These are phyloP conservation scores for Komagataea norvegica DNA, from an alignment of 1,139 yeast genomes.

Conservation along the genomic window DNA sequence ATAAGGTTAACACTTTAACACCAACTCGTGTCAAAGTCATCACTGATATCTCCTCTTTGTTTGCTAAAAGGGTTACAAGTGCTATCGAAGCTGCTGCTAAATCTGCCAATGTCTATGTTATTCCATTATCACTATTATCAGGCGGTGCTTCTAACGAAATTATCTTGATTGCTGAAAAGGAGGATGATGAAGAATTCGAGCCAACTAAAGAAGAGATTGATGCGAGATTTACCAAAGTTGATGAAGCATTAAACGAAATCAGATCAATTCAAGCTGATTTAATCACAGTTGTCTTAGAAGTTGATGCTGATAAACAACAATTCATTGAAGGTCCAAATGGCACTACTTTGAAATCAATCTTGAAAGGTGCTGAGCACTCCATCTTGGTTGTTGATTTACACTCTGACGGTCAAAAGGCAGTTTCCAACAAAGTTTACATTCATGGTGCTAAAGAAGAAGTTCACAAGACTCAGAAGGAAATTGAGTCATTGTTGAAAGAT, in stretches of 20 bases:
- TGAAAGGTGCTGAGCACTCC: conserved; percentile 34
- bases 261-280: conserved; percentile 57
- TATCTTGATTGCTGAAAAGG: conserved; percentile 44
- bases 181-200: conserved; percentile 47
- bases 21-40: conserved; percentile 61
- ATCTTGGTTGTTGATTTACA: conserved; percentile 28
- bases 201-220: conserved; percentile 46
- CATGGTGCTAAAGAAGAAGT: conserved; percentile 63
- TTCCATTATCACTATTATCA: conserved; percentile 44
- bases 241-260: conserved; percentile 48
- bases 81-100: conserved; percentile 43
- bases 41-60: conserved; percentile 66
- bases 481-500: conserved; percentile 54
- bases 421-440: conserved; percentile 51
- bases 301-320: conserved; percentile 55
- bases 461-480: conserved; percentile 45
- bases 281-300: conserved; percentile 44
- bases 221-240: conserved; percentile 43
- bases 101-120: conserved; percentile 47
- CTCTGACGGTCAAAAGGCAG: conserved; percentile 35
- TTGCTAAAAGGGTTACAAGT: conserved; percentile 44
- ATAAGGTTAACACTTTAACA: conserved; percentile 64
- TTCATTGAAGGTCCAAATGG: conserved; percentile 54
- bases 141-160: conserved; percentile 35
- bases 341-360: conserved; percentile 50